phyloP scores from a whole-genome alignment of 179 eudicot genomes.

The Spinacia oleracea region DNA sequence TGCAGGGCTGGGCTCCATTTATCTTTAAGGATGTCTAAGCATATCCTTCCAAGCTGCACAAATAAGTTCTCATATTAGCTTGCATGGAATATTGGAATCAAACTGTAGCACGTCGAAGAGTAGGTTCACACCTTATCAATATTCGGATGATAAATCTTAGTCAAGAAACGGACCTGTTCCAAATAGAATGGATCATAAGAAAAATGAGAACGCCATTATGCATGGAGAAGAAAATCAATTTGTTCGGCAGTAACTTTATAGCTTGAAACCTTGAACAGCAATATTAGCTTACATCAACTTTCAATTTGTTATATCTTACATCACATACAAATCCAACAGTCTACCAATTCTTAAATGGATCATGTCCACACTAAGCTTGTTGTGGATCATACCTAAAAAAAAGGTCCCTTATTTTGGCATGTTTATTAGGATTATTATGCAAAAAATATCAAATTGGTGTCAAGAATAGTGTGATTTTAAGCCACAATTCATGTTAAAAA shows the following conservation, averaged over 20 bases:
- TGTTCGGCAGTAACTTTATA: background rate
- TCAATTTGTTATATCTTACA: slow-evolving; percentile 4
- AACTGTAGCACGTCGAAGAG: background rate
- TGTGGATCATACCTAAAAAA: no score
- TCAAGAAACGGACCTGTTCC: slow-evolving; percentile 90
- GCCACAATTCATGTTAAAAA: no score
- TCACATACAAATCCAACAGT: slow-evolving; percentile 8
- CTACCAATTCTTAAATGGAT: no score
- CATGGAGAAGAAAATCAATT: background rate
- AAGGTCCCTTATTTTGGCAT: no score
- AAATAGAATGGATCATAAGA: slow-evolving; percentile 1
- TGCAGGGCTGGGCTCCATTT: slow-evolving; percentile 99
- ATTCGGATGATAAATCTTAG: slow-evolving; percentile 97
- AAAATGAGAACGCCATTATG: background rate
- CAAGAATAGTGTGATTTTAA: no score
- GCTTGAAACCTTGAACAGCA: background rate
- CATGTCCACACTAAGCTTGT: no score
- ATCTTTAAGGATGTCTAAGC: slow-evolving; percentile 94
- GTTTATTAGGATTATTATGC: no score
- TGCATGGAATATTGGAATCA: background rate
- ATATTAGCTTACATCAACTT: background rate
- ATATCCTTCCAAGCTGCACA: slow-evolving; percentile 89
- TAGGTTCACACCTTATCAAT: slow-evolving; percentile 65
- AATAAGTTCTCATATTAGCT: background rate
- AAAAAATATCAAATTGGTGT: no score